Base-by-base conservation (phyloP, 2,329 filamentous ascomycete genomes). In the Verticillium zaregamsianum region DNA sequence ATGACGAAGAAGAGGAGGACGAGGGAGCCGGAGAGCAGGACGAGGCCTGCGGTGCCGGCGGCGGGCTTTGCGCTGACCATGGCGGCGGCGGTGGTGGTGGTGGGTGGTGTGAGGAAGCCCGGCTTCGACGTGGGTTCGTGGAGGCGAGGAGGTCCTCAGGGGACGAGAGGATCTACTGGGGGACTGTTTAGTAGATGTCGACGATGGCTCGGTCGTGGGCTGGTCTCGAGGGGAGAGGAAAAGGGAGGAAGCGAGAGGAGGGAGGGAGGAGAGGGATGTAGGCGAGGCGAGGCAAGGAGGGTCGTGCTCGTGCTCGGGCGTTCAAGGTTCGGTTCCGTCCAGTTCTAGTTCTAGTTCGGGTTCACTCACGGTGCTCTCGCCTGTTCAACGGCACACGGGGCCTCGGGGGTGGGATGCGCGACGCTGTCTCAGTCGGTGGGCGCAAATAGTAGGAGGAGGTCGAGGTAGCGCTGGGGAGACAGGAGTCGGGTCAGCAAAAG, bases 1-100 rank as follows among this genome's bases (percentile, higher is more conserved):
- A 89, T 81, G 67, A 86, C 74, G 77, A 87, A 86, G 73, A 82
- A 83, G 59, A 86, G 78, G 68, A 87, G 72, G 35, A 86, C 75
- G 54, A 85, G 76, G 37, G 83, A 81, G 57, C 73, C 76, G 63
- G 75, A 80, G 66, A 85, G 75, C 67, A 87, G 76, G 66, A 83
- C 45, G 61, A 84, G 71, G 72, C 76, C 80, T 54, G 70, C 69
- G 40, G 80, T 66, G 69, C 79, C 77, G 52, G 82, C 67, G 58
- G 72, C 66, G 31, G 74, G 73, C 68, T 79, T 79, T 82, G 64
- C 33, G 33, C 49, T 54, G 23, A 59, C 25, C 63, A 67, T 65
- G 59, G n/a, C 55, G 39, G 37, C 61, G 59, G 61, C n/a, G n/a
- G 45, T 2, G 28, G 5, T 5, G 28, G 28, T 28, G 28, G 4